Conservation (phyloP, 2,329 filamentous ascomycete genomes). For the Talaromyces atroroseus region DNA sequence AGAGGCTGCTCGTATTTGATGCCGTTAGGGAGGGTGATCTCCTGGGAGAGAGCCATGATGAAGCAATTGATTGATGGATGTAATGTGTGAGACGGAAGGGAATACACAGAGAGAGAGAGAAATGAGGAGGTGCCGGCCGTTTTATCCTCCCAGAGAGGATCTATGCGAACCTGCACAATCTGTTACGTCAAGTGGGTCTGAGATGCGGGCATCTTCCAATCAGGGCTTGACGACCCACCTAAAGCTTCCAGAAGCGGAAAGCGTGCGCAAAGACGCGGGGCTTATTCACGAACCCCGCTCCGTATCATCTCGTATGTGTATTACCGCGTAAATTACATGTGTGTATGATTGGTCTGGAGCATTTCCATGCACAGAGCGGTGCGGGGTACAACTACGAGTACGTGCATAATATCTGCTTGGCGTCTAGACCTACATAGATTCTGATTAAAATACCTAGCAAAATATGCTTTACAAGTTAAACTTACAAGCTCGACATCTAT, state of each 20-base stretch:
- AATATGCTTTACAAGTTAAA: too few relatives aligned
- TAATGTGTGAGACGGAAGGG: background rate
- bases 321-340: too few relatives aligned
- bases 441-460: too few relatives aligned
- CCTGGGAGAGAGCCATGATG: constrained; percentile 35
- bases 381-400: too few relatives aligned
- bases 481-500: too few relatives aligned
- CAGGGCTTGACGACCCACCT: background rate
- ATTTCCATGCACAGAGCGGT: background rate
- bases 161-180: background rate
- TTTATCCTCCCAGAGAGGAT: too few relatives aligned
- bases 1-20: constrained; percentile 39
- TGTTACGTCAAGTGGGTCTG: background rate
- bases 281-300: too few relatives aligned
- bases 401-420: too few relatives aligned
- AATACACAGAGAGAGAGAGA: background rate
- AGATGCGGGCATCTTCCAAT: background rate
- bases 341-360: too few relatives aligned
- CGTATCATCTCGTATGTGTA: too few relatives aligned
- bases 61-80: background rate
- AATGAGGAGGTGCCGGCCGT: background rate
- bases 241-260: background rate
- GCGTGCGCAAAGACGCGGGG: background rate
- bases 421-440: too few relatives aligned
- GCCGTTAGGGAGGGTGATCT: constrained; percentile 34